Percentiles rank a stretch among this genome's conserved stretches.
phyloP scores from a whole-genome alignment of 331 rosid genomes.

The Quercus lobata region DNA sequence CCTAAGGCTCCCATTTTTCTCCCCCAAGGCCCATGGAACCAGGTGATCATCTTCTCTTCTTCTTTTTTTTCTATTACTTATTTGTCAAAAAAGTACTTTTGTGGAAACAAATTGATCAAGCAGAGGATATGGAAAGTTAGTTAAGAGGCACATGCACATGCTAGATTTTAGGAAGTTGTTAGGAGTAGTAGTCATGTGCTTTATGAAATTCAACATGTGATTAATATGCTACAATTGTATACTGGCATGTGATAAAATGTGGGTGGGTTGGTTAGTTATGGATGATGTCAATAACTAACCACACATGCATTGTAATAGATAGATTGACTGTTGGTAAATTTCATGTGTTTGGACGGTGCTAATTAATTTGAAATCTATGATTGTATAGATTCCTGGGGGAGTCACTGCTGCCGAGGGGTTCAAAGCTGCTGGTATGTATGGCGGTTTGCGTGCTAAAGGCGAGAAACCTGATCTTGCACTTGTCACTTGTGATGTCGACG shows the following conservation, averaged over 20 bases:
- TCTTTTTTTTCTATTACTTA: not conserved
- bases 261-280: too few relatives aligned
- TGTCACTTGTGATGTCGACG: conserved; percentile 90
- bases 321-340: too few relatives aligned
- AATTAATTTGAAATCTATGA: conserved; percentile 11
- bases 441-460: conserved; percentile 77
- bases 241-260: too few relatives aligned
- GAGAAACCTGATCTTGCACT: conserved; percentile 92
- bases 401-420: conserved; percentile 92
- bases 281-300: too few relatives aligned
- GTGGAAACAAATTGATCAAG: not conserved
- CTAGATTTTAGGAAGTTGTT: too few relatives aligned
- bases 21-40: conserved; percentile 91
- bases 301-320: too few relatives aligned
- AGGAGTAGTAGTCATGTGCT: too few relatives aligned
- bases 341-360: fast-evolving
- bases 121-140: too few relatives aligned
- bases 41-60: conserved; percentile 28
- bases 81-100: not conserved
- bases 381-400: conserved; percentile 75
- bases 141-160: too few relatives aligned
- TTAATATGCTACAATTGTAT: too few relatives aligned
- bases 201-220: too few relatives aligned
- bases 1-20: conserved; percentile 81
- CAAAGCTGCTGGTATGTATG: conserved; percentile 81